Evolutionary conservation across 1,284 basidiomycete species (phyloP).

Genomic region (Pulchroboletus neoregius): DNA sequence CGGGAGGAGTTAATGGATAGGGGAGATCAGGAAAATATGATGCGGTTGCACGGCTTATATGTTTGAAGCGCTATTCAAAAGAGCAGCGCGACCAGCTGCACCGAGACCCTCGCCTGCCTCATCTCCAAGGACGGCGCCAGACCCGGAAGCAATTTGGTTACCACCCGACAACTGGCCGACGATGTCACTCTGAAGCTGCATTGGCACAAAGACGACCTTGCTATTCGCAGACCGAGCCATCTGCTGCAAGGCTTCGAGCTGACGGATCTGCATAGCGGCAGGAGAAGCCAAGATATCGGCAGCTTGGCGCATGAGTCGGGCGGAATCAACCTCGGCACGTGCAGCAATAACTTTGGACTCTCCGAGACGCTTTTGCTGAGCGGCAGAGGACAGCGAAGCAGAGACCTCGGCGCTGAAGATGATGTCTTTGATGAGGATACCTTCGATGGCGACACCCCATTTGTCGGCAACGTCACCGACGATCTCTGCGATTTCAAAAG

Average conservation of each 20-base stretch:
- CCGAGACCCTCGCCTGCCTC: slow-evolving; percentile 46
- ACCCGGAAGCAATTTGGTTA: slow-evolving; percentile 34
- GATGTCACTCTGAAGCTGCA: slow-evolving; percentile 80
- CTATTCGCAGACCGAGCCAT: slow-evolving; percentile 71
- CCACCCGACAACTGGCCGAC: slow-evolving; percentile 42
- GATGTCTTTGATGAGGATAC: slow-evolving; percentile 92
- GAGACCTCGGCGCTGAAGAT: slow-evolving; percentile 92
- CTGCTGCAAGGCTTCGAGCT: slow-evolving; percentile 80
- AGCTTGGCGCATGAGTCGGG: slow-evolving; percentile 91
- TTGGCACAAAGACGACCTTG: slow-evolving; percentile 95
- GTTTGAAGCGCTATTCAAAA: slow-evolving; percentile 51
- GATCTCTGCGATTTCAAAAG: slow-evolving; percentile 93
- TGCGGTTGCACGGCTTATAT: slow-evolving; percentile 29
- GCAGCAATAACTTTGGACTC: slow-evolving; percentile 97
- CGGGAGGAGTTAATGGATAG: neutral
- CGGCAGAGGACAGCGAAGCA: slow-evolving; percentile 87
- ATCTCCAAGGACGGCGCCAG: slow-evolving; percentile 35
- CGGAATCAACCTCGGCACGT: slow-evolving; percentile 91
- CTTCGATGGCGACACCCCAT: slow-evolving; percentile 95
- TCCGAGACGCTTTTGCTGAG: slow-evolving; percentile 92
- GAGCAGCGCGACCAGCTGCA: slow-evolving; percentile 45
- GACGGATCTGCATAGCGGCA: slow-evolving; percentile 96
- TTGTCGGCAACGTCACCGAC: slow-evolving; percentile 82
- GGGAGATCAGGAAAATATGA: neutral
- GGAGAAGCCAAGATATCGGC: slow-evolving; percentile 90